Percentiles rank a stretch among this genome's conserved stretches.
These are phyloP conservation scores for Serendipita sp. DNA, from an alignment of 768 basidiomycete species.

Conservation along the genomic window DNA sequence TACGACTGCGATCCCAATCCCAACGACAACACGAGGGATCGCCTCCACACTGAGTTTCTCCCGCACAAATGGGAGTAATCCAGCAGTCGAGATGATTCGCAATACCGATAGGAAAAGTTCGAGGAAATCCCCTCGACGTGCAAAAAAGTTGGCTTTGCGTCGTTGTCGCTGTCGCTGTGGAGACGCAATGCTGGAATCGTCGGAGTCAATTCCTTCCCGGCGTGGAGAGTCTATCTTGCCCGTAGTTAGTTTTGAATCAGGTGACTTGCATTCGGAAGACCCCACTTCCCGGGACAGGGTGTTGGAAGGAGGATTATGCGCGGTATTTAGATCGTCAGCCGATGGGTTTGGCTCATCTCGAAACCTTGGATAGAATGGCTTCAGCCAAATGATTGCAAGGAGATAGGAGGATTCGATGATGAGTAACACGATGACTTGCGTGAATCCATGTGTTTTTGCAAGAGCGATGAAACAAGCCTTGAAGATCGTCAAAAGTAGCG, in stretches of 20 bases:
- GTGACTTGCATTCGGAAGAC: too few relatives aligned
- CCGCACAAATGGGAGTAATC: slow-evolving; percentile 59
- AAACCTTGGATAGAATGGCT: neutral
- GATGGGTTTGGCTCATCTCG: too few relatives aligned
- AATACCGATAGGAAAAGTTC: slow-evolving; percentile 48
- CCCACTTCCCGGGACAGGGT: too few relatives aligned
- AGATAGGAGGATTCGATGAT: slow-evolving; percentile 49
- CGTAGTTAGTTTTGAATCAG: too few relatives aligned
- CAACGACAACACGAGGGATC: slow-evolving; percentile 71
- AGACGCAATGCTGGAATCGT: too few relatives aligned
- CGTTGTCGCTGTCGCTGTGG: slow-evolving; percentile 46
- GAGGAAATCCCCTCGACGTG: slow-evolving; percentile 50
- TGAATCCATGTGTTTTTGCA: slow-evolving; percentile 41
- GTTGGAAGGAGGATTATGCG: too few relatives aligned
- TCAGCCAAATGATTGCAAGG: slow-evolving; percentile 31
- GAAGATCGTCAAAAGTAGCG: slow-evolving; percentile 43
- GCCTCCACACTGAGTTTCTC: slow-evolving; percentile 44
- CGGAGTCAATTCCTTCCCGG: too few relatives aligned
- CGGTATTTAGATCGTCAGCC: too few relatives aligned
- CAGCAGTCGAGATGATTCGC: slow-evolving; percentile 50
- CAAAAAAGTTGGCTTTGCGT: slow-evolving; percentile 18
- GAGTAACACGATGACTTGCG: slow-evolving; percentile 53
- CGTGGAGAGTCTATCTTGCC: too few relatives aligned
- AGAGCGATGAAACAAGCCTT: slow-evolving; percentile 61
- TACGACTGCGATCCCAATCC: slow-evolving; percentile 54